These are phyloP conservation scores for Curvularia sp. DNA, from an alignment of 2,329 filamentous ascomycete genomes.

Conservation along the genomic window DNA sequence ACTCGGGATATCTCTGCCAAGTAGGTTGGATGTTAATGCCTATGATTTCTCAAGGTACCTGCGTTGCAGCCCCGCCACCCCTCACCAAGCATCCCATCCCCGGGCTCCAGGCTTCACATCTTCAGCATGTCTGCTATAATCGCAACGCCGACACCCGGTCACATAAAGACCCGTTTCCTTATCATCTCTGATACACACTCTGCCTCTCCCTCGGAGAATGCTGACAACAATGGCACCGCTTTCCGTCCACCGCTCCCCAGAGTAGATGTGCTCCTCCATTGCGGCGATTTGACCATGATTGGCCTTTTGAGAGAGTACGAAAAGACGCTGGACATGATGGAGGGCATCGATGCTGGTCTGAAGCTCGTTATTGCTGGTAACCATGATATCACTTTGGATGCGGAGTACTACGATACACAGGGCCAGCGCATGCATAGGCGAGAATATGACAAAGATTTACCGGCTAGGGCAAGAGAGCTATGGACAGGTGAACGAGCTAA, in stretches of 20 bases:
- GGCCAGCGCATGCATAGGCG: constrained; percentile 37
- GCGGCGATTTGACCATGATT: constrained; percentile 64
- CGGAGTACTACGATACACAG: constrained; percentile 52
- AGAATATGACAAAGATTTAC: constrained; percentile 28
- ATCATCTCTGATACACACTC: constrained; percentile 56
- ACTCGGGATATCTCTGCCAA: neutral
- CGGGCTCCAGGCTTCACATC: constrained; percentile 6
- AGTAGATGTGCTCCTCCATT: constrained; percentile 63
- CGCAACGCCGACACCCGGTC: constrained; percentile 1
- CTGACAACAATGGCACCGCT: constrained; percentile 14
- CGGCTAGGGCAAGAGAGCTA: constrained; percentile 51
- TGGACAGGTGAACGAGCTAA: constrained; percentile 56
- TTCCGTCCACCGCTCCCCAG: constrained; percentile 55
- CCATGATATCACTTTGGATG: constrained; percentile 63
- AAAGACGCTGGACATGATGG: constrained; percentile 56
- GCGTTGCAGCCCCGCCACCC: constrained; percentile 6
- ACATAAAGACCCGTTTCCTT: constrained; percentile 52
- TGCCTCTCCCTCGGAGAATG: constrained; percentile 21
- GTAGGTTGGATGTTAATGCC: neutral
- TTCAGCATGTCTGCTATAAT: constrained; percentile 22
- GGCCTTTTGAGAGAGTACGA: constrained; percentile 59
- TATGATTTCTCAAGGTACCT: constrained; percentile 1
- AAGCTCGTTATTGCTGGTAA: constrained; percentile 70
- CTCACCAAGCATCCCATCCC: constrained; percentile 6
- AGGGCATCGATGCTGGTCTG: constrained; percentile 58